Evolutionary conservation across 2,329 filamentous ascomycete species (phyloP), one percentile per base, ranked within the genome.

Genomic region (Elsinoe necatrix): DNA sequence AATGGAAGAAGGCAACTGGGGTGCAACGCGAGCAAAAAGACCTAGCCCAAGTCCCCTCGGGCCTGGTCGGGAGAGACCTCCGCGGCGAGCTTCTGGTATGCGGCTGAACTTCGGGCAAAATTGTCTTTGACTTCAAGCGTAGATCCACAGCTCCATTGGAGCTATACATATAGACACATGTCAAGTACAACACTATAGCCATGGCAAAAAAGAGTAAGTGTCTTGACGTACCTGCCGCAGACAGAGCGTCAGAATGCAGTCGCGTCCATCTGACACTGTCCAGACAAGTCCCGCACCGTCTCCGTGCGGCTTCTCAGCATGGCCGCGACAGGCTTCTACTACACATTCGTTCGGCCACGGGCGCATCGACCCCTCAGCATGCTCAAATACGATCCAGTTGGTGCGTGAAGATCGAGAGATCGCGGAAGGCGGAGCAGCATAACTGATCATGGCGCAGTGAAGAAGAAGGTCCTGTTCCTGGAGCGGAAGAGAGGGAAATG

Each of bases 241-340:
- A 9, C 9, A 29, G n/a, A n/a, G 27, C 27, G 9, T 4, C 9
- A 29, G 4, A 29, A 29, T 9, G 27, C 27, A 9, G 27, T 4
- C 9, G 9, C 4, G 9, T 29, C 27, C 9, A 29, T 29, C 27
- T 29, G 27, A 29, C 27, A 29, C 4, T 4, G 27, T 29, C 27
- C 71, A 95, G 89, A 79, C 60, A 97, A 97, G 79, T 88, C 91
- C 69, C 89, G 95, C 71, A 86, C 92, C 63, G 85, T 98, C 70
- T 82, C 88, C 69, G 92, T 96, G 72, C 91, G 93, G 71, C 86
- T 98, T 64, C 79, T 98, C 71, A 95, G 90, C 62, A 98, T 98
- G 93, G 93, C 93, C 71, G 86, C 95, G 86, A 98, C 93, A 23
- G 93, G 93, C 68, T 98, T 90, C 80, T 98, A 92, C 80, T 91